Conservation (phyloP, 257 asterid species). For the Ballota nigra region DNA sequence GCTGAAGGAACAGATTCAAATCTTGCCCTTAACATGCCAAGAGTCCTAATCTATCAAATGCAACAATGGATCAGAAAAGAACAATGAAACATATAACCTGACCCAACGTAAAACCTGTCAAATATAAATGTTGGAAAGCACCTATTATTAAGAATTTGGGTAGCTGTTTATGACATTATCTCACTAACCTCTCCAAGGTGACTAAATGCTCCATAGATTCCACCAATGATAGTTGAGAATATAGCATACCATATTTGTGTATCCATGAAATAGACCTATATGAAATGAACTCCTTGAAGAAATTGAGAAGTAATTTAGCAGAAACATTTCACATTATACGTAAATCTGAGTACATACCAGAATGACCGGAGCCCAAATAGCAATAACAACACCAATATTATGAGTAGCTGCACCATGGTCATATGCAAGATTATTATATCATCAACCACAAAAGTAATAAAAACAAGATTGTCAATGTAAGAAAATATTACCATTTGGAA, state of each 20-base stretch:
- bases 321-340: conserved; percentile 10
- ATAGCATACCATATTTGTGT: conserved; percentile 99
- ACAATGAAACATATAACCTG: conserved; percentile 3
- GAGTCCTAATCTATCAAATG: conserved; percentile 77
- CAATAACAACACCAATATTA: conserved; percentile 80
- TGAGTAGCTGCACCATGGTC: conserved; percentile 58
- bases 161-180: conserved; percentile 7
- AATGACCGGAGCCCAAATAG: conserved; percentile 87
- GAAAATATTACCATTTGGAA: conserved; percentile 70
- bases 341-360: conserved; percentile 56
- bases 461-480: conserved; percentile 8
- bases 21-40: conserved; percentile 97
- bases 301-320: conserved; percentile 17
- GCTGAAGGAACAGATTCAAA: conserved; percentile 84
- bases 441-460: conserved; percentile 13
- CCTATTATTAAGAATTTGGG: not conserved
- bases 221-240: conserved; percentile 82
- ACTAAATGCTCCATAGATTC: conserved; percentile 94
- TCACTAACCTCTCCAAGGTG: conserved; percentile 96
- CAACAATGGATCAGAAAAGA: conserved; percentile 19
- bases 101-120: not conserved
- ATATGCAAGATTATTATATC: conserved; percentile 30
- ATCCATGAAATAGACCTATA: conserved; percentile 94
- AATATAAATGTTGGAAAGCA: not conserved
- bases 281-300: conserved; percentile 24